These are phyloP conservation scores for Aspergillus alliaceus DNA, from an alignment of 2,329 filamentous ascomycete genomes.

Conservation along the genomic window DNA sequence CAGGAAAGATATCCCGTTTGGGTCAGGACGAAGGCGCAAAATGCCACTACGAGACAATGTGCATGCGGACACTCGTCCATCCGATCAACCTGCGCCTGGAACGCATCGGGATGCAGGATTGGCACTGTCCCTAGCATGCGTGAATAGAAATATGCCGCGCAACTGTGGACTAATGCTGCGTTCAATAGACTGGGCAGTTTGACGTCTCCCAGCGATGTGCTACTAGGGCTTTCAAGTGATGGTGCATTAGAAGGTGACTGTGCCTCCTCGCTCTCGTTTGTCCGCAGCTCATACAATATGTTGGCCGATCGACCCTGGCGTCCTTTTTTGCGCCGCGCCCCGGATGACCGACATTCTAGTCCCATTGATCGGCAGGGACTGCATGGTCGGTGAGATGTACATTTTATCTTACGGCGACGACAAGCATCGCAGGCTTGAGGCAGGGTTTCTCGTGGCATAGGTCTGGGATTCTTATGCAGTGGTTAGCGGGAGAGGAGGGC, in stretches of 20 bases:
- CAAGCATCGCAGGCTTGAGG: conserved; percentile 26
- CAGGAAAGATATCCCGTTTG: conserved; percentile 20
- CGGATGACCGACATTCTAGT: conserved; percentile 18
- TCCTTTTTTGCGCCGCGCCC: conserved; percentile 19
- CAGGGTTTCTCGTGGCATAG: conserved; percentile 9
- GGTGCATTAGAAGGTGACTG: no score
- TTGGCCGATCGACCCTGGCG: conserved; percentile 23
- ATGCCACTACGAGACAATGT: conserved; percentile 34
- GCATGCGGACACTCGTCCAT: conserved; percentile 22
- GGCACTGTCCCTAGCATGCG: conserved; percentile 29
- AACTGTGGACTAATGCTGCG: conserved; percentile 10
- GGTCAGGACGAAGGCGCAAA: conserved; percentile 38
- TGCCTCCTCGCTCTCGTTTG: no score
- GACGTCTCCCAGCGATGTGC: conserved; percentile 1
- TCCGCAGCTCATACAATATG: conserved; percentile 18
- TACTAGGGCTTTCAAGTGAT: background rate
- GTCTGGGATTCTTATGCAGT: background rate
- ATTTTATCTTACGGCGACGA: conserved; percentile 25
- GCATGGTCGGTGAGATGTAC: conserved; percentile 18
- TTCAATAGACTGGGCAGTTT: conserved; percentile 9
- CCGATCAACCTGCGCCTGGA: conserved; percentile 24
- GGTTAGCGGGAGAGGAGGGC: background rate
- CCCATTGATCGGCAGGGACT: conserved; percentile 16
- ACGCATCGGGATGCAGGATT: conserved; percentile 22
- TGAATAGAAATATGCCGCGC: conserved; percentile 22